Conservation (phyloP, 2,329 filamentous ascomycete genomes). For the Cladosporium austrohemisphaericum region DNA sequence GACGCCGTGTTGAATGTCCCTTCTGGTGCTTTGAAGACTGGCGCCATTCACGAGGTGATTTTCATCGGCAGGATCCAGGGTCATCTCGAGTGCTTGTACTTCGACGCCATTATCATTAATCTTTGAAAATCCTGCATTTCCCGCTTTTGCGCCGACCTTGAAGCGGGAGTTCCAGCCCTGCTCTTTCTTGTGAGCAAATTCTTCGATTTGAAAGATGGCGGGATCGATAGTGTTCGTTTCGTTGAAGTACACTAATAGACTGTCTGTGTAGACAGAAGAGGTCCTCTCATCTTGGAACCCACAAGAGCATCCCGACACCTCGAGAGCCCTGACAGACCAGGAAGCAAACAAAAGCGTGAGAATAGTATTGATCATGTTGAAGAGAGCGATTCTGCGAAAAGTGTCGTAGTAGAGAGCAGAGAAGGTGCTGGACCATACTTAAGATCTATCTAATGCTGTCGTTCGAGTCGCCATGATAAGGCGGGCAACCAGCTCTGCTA, state of each 20-base stretch:
- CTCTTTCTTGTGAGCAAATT: slow-evolving; percentile 42
- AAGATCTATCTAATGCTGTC: no score
- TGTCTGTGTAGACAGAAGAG: slow-evolving; percentile 41
- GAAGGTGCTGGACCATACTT: no score
- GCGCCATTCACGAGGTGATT: slow-evolving; percentile 41
- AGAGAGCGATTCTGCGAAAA: no score
- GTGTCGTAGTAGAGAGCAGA: no score
- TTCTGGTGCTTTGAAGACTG: slow-evolving; percentile 37
- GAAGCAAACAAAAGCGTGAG: neutral
- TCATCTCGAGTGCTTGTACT: slow-evolving; percentile 15
- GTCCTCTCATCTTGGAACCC: slow-evolving; percentile 40
- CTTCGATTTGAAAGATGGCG: slow-evolving; percentile 33
- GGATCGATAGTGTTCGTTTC: slow-evolving; percentile 35
- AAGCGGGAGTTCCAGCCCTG: slow-evolving; percentile 44
- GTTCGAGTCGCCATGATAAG: no score
- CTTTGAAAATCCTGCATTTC: slow-evolving; percentile 33
- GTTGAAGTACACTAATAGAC: slow-evolving; percentile 49
- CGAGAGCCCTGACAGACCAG: neutral
- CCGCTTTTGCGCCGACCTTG: slow-evolving; percentile 36
- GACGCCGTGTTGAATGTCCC: slow-evolving; percentile 46
- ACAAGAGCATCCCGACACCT: slow-evolving; percentile 36
- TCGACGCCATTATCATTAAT: slow-evolving; percentile 2
- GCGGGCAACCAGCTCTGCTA: no score
- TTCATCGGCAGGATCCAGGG: slow-evolving; percentile 14
- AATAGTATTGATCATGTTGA: neutral